Evolutionary conservation across 2,329 filamentous ascomycete genomes (phyloP).

Genomic region (Aspergillus brunneoviolaceus): DNA sequence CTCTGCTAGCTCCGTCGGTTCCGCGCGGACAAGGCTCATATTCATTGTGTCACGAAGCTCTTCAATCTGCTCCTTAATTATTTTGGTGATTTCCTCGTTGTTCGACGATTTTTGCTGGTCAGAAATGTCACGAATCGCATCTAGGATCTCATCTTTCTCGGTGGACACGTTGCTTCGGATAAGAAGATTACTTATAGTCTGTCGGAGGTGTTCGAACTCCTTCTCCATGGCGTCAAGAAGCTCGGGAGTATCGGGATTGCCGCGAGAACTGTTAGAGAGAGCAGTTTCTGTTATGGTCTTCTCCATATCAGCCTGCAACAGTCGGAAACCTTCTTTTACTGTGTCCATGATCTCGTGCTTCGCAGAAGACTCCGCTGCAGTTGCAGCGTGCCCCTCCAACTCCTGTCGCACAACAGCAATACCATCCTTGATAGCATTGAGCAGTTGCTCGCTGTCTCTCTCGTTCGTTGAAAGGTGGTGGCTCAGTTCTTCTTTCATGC

Average conservation of each 20-base stretch:
- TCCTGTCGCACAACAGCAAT: conserved; percentile 76
- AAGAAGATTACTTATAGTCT: conserved; percentile 70
- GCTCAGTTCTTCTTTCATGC: conserved; percentile 67
- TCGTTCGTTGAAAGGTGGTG: conserved; percentile 77
- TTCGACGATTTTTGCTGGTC: conserved; percentile 33
- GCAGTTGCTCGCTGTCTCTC: conserved; percentile 80
- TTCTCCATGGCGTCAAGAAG: conserved; percentile 74
- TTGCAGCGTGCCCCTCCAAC: conserved; percentile 78
- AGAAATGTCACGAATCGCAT: conserved; percentile 55
- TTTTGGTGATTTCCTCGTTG: conserved; percentile 36
- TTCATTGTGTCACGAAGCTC: conserved; percentile 54
- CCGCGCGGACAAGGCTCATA: conserved; percentile 35
- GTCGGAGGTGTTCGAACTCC: conserved; percentile 78
- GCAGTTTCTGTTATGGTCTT: conserved; percentile 50
- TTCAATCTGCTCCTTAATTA: conserved; percentile 61
- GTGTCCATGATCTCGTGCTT: conserved; percentile 78
- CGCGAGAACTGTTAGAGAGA: conserved; percentile 30
- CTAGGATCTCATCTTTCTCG: conserved; percentile 62
- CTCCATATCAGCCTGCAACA: conserved; percentile 60
- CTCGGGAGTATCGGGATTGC: conserved; percentile 60
- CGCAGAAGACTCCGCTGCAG: conserved; percentile 64
- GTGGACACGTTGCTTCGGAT: conserved; percentile 58
- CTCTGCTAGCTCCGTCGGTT: conserved; percentile 28
- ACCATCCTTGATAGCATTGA: conserved; percentile 85
- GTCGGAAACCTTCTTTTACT: conserved; percentile 61